These are phyloP conservation scores for Pythium coloratum DNA, from an alignment of 352 stramenopile genomes.

Conservation along the genomic window DNA sequence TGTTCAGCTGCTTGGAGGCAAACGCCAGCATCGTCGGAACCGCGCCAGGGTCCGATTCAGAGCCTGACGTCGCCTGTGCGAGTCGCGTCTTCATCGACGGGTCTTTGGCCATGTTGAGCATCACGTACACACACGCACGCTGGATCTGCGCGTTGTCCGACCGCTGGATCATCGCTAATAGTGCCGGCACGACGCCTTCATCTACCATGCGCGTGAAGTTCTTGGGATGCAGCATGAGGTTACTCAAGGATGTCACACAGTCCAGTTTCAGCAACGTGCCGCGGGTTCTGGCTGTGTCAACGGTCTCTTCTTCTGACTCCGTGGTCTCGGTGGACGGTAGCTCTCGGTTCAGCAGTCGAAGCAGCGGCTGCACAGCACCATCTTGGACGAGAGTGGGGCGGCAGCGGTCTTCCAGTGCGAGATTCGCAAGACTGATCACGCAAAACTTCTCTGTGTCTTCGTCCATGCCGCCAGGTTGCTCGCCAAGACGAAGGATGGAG, in stretches of 20 bases:
- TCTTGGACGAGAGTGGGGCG: slow-evolving; percentile 61
- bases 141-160: slow-evolving; percentile 62
- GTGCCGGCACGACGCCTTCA: slow-evolving; percentile 71
- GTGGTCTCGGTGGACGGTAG: slow-evolving; percentile 5
- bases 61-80: slow-evolving; percentile 28
- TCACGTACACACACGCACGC: slow-evolving; percentile 75
- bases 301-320: neutral
- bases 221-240: slow-evolving; percentile 78
- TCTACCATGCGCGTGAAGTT: slow-evolving; percentile 79
- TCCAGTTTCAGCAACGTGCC: slow-evolving; percentile 68
- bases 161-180: slow-evolving; percentile 56
- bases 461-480: slow-evolving; percentile 22
- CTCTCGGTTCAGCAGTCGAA: slow-evolving; percentile 42
- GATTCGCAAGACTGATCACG: slow-evolving; percentile 67
- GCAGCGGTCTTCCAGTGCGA: slow-evolving; percentile 73
- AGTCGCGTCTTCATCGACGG: slow-evolving; percentile 71
- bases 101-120: slow-evolving; percentile 72
- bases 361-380: slow-evolving; percentile 54
- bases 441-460: slow-evolving; percentile 68
- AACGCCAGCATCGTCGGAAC: slow-evolving; percentile 70
- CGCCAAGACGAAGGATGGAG: slow-evolving; percentile 28
- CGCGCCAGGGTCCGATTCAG: slow-evolving; percentile 33
- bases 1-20: slow-evolving; percentile 51
- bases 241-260: slow-evolving; percentile 79
- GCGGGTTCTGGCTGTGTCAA: neutral